Conservation (phyloP, 1,284 basidiomycete genomes). For the Ustilago crameri region DNA sequence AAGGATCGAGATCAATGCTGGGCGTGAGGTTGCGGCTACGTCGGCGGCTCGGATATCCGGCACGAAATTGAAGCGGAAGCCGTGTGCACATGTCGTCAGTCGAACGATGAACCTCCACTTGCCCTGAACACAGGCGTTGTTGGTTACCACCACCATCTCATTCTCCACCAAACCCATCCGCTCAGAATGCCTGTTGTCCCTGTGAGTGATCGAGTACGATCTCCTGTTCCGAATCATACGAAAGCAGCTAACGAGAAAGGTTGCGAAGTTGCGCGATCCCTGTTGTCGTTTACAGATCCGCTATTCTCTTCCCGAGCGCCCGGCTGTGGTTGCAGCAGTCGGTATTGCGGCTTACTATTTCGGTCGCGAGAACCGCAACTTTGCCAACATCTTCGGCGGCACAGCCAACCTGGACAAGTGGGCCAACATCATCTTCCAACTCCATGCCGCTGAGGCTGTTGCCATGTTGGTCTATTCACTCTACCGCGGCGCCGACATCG, state of each 20-base stretch:
- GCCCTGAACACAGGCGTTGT: no score
- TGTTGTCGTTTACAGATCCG: slow-evolving; percentile 14
- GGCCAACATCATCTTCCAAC: slow-evolving; percentile 19
- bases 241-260: not conserved
- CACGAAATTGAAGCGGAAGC: no score
- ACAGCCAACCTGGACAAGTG: slow-evolving; percentile 34
- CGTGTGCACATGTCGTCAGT: no score
- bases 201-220: not conserved
- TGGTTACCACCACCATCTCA: not conserved
- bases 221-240: not conserved
- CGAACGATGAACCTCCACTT: no score
- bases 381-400: slow-evolving; percentile 36
- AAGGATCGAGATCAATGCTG: no score
- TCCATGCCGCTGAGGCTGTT: slow-evolving; percentile 35
- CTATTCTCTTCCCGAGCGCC: slow-evolving; percentile 38
- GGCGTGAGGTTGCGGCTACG: no score
- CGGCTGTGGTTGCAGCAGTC: slow-evolving; percentile 9
- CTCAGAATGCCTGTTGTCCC: not conserved
- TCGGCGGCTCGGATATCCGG: no score
- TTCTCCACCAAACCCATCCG: not conserved
- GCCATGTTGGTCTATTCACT: slow-evolving; percentile 39
- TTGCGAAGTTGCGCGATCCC: not conserved
- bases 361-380: slow-evolving; percentile 29
- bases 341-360: slow-evolving; percentile 29
- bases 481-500: slow-evolving; percentile 38